Base-by-base conservation (phyloP, 2,329 filamentous ascomycete species). In the Epichloe hybrida region DNA sequence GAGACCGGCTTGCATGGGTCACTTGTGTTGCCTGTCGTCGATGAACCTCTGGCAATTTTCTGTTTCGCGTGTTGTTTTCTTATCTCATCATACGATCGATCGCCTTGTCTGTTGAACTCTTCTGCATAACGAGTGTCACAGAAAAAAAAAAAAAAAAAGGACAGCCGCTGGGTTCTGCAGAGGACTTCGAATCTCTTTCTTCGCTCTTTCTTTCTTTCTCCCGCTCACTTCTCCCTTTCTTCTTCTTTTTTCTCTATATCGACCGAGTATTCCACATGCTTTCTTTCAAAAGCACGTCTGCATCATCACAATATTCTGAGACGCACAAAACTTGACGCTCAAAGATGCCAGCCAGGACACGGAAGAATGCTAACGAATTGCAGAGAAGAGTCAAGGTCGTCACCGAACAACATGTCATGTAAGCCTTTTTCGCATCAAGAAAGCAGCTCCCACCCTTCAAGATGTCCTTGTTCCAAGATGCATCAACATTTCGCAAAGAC, bases 321-420 rank as follows among this genome's bases (percentile, higher is more conserved):
- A 48, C 50, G 50, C 48, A 45, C 43, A 44, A 50, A 38, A 52
- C 38, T 20, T 20, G 44, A 41, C 21, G 38, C 44, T 23, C 12
- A 36, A 50, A 35, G 35, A 53, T 53, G 51, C 51, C 51, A 34
- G 20, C 49, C 13, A 41, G 52, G 35, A 53, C 49, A 15, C 51
- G 49, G 41, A 53, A 48, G 9, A 54, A 53, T 50, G 47, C 64
- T 66, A 61, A 67, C 59, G 48, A 51, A 36, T 8, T 84, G 62
- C 86, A 96, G 79, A 82, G 93, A 63, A 86, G 81, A 64, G 77
- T 98, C 70, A 94, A 91, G 79, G 81, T 98, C 72, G 79, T 96
- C 59, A 97, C 93, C 48, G 84, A 93, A 73, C 91, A 97, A 70
- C 79, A 83, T 65, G 79, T 89, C 69, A 86, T 89, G 88, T 94